These are phyloP conservation scores for Monilinia fructigena DNA, from an alignment of 2,329 filamentous ascomycete species.

Conservation along the genomic window DNA sequence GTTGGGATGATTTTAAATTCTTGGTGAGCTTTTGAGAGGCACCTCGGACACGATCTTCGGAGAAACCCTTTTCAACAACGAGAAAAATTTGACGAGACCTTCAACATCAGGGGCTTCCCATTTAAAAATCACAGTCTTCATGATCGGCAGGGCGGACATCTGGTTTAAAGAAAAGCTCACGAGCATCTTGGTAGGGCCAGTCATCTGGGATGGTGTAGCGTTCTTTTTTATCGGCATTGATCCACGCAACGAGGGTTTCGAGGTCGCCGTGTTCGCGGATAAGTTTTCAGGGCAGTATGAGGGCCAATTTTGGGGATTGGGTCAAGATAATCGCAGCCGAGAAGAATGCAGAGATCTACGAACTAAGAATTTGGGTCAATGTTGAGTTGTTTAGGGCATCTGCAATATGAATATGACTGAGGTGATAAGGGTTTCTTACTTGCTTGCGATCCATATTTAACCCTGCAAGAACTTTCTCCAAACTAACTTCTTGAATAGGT, in stretches of 20 bases:
- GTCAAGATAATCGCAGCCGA: constrained; percentile 97
- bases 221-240: constrained; percentile 72
- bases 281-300: constrained; percentile 85
- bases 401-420: not conserved
- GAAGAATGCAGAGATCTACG: constrained; percentile 94
- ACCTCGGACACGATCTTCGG: constrained; percentile 83
- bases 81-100: constrained; percentile 88
- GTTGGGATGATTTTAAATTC: constrained; percentile 86
- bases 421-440: constrained; percentile 47
- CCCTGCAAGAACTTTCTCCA: constrained; percentile 83
- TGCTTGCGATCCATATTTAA: constrained; percentile 84
- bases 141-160: constrained; percentile 83
- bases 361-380: constrained; percentile 57
- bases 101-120: constrained; percentile 94
- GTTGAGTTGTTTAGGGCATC: not conserved
- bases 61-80: constrained; percentile 94
- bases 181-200: constrained; percentile 92
- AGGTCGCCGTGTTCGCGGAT: constrained; percentile 89
- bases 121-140: constrained; percentile 92
- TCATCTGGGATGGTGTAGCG: constrained; percentile 90
- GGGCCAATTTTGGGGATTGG: constrained; percentile 94
- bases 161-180: constrained; percentile 86
- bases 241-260: constrained; percentile 80
- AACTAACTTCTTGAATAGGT: constrained; percentile 90
- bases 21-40: constrained; percentile 80